Conservation (phyloP, 164 flowering plant species). For the Nymphaea thermarum region DNA sequence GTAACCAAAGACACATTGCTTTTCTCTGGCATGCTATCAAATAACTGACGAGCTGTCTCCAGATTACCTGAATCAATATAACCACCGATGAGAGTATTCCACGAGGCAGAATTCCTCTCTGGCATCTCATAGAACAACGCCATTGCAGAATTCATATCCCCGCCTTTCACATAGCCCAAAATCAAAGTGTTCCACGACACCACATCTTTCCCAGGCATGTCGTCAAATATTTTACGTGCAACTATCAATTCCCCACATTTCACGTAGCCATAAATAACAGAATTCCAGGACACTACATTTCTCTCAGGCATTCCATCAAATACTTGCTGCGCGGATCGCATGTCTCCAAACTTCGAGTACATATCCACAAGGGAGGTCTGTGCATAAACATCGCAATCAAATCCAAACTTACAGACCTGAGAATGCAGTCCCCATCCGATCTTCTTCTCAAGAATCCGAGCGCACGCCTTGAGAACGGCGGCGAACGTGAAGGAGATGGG, state of each 20-base stretch:
- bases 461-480: constrained; percentile 28
- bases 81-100: constrained; percentile 35
- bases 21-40: constrained; percentile 27
- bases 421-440: constrained; percentile 21
- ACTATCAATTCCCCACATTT: constrained; percentile 16
- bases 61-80: constrained; percentile 20
- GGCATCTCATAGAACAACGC: constrained; percentile 29
- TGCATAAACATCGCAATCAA: constrained; percentile 20
- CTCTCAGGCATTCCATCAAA: constrained; percentile 27
- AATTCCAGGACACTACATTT: constrained; percentile 38
- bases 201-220: constrained; percentile 25
- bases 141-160: constrained; percentile 19
- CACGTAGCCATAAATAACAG: constrained; percentile 24
- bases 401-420: constrained; percentile 23
- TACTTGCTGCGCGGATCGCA: constrained; percentile 18
- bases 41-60: constrained; percentile 19
- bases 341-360: constrained; percentile 25
- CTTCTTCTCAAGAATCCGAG: constrained; percentile 8
- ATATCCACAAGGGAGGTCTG: constrained; percentile 28
- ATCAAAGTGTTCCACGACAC: constrained; percentile 37
- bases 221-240: constrained; percentile 20
- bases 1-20: constrained; percentile 29
- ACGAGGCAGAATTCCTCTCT: constrained; percentile 21
- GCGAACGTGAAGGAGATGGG: constrained; percentile 20
- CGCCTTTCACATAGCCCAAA: constrained; percentile 20